Percentiles rank a stretch among this genome's conserved stretches.
phyloP scores from a whole-genome alignment of 2,329 filamentous ascomycete genomes.

The Nemania diffusa region DNA sequence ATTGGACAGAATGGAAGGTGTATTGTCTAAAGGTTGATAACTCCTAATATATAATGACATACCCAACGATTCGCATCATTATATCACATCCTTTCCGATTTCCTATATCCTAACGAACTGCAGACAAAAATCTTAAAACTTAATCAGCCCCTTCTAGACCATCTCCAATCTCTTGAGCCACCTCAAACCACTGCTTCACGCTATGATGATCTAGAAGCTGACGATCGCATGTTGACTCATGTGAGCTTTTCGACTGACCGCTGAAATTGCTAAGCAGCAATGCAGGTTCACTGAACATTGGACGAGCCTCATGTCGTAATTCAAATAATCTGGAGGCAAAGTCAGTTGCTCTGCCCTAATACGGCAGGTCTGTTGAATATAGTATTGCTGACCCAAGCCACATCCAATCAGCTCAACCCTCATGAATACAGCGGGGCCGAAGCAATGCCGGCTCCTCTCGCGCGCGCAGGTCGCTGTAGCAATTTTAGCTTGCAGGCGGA shows the following conservation, averaged over 20 bases:
- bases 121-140: background rate
- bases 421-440: conserved; percentile 27
- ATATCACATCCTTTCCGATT: background rate
- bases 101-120: background rate
- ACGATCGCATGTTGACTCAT: background rate
- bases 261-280: background rate
- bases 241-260: background rate
- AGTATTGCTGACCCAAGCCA: conserved; percentile 4
- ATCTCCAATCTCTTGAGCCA: background rate
- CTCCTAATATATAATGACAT: conserved; percentile 30
- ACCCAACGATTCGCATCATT: background rate
- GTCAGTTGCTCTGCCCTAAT: conserved; percentile 24
- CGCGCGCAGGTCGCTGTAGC: background rate
- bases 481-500: conserved; percentile 16
- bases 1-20: background rate
- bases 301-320: background rate
- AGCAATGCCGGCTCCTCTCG: conserved; percentile 18
- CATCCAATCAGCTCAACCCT: conserved; percentile 23
- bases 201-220: background rate
- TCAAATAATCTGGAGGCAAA: conserved; percentile 6
- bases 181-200: background rate
- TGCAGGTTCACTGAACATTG: background rate
- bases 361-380: conserved; percentile 25
- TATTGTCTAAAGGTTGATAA: background rate
- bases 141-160: background rate